Conservation (phyloP, 2,329 filamentous ascomycete species). For the Exophiala mesophila region DNA sequence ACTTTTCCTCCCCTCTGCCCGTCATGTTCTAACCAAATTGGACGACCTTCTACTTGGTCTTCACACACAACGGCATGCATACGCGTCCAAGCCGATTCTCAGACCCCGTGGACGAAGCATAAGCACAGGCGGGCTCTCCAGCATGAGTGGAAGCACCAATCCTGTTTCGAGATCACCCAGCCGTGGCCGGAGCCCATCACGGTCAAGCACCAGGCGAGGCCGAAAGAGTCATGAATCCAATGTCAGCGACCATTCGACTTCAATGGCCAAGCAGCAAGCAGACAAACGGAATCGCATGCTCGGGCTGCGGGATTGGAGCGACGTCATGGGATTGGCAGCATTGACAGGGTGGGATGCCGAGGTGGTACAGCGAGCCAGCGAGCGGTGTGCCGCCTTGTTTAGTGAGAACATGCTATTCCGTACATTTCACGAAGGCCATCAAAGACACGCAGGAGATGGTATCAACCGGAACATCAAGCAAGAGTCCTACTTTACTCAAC, state of each 20-base stretch:
- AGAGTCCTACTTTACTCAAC: conserved; percentile 16
- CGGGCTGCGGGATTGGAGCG: conserved; percentile 70
- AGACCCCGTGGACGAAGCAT: conserved; percentile 6
- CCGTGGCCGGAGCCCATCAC: background rate
- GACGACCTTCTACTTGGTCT: conserved; percentile 67
- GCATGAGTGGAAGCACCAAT: background rate
- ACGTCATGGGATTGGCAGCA: conserved; percentile 73
- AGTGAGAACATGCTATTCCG: conserved; percentile 64
- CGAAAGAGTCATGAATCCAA: background rate
- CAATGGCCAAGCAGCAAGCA: background rate
- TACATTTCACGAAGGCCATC: conserved; percentile 46
- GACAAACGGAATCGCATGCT: conserved; percentile 18
- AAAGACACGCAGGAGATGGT: conserved; percentile 1
- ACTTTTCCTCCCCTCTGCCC: conserved; percentile 63
- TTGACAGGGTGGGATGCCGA: conserved; percentile 62
- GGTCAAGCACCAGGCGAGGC: background rate
- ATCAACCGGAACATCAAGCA: background rate
- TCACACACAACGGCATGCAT: conserved; percentile 60
- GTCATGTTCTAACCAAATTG: conserved; percentile 65
- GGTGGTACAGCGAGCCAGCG: conserved; percentile 63
- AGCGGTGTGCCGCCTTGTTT: conserved; percentile 72
- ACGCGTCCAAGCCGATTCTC: conserved; percentile 25
- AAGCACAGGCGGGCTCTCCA: background rate
- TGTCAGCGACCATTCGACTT: background rate
- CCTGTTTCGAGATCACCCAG: background rate